Evolutionary conservation across 257 asterid species (phyloP), one percentile per base, ranked within the genome.

Genomic region (Coffea canephora): DNA sequence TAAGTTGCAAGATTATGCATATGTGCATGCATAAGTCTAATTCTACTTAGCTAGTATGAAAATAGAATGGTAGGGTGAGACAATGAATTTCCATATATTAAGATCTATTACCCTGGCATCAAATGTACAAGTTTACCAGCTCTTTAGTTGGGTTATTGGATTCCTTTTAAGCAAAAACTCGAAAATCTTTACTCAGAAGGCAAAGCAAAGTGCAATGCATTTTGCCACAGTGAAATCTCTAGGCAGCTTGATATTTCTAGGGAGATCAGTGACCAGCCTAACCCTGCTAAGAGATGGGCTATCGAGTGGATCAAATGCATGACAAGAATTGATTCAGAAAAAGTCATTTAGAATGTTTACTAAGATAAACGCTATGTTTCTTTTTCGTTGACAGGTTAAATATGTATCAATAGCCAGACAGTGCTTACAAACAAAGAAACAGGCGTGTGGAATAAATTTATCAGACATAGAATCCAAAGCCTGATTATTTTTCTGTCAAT

Each of bases 401-500:
- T 8, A 14, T 71, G 13, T 6, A 64, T 19, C 34, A 50, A 70
- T 48, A 49, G 67, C 19, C 21, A 46, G 23, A 66, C 66, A 54
- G 18, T 68, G 50, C 16, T 43, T 39, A 39, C 18, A 36, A 31
- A 59, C 6, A 61, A 34, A 34, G 8, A 64, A 34, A 79, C 39
- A 31, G 11, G 67, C 25, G 16, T 23, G 3, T 6, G 9, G 61
- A 48, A 59, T 46, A 43, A 31, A 64, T 74, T 21, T 23, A 23
- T 80, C 71, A 12, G 6, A 39, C 10, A 19, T 11, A 52, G 45
- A 59, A 75, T 23, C 13, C 36, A 21, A 61, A 75, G 71, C 50
- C 25, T 9, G 43, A 31, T 34, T n/a, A 45, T 41, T 78, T 7
- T 39, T 80, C 77, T 69, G 77, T 76, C 36, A 81, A 87, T 88